Base-by-base conservation (phyloP, 352 stramenopile species). In the Globisporangium radiosum region DNA sequence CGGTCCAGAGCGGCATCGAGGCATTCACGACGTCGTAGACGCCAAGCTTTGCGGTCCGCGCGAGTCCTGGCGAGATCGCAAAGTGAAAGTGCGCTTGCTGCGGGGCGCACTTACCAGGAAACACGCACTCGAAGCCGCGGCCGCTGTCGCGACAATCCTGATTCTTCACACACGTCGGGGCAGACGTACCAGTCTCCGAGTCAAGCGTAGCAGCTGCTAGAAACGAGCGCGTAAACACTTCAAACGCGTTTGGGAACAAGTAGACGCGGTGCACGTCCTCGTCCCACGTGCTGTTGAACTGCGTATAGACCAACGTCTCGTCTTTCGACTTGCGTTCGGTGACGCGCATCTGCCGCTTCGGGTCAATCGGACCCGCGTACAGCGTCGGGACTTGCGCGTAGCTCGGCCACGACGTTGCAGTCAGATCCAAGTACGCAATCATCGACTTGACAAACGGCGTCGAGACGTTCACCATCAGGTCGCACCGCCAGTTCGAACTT, bases 231-330 rank as follows among this genome's bases (percentile, higher is more conserved):
- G 76, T 87, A 53, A 94, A 94, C 11, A 75, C 71, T 61, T 94
- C 82, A 64, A 92, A 92, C 8, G 81, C 82, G 57, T 92, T 92
- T 33, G 85, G 85, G 68, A 92, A 92, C 15, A 94, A 59, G 10
- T 74, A 72, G 7, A 91, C 58, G 36, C 72, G 66, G 64, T 83
- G 76, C 13, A 66, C 56, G 19, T 80, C 66, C 17, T 92, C 75
- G 40, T 72, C 80, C 75, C 75, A 89, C 0, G 75, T 71, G 6
- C 68, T 63, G 48, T 80, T 86, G 57, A 73, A 84, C 7, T 82
- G 63, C 33, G 76, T 78, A 47, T 71, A 72, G 55, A 75, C 73
- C 33, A 57, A 62, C 47, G 38, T 47, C 40, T 81, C 66, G n/a
- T 59, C 70, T 13, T 53, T 5, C 44, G 43, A 37, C 52, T 33